Base-by-base conservation (phyloP, 257 asterid species). In the Lantana camara region DNA sequence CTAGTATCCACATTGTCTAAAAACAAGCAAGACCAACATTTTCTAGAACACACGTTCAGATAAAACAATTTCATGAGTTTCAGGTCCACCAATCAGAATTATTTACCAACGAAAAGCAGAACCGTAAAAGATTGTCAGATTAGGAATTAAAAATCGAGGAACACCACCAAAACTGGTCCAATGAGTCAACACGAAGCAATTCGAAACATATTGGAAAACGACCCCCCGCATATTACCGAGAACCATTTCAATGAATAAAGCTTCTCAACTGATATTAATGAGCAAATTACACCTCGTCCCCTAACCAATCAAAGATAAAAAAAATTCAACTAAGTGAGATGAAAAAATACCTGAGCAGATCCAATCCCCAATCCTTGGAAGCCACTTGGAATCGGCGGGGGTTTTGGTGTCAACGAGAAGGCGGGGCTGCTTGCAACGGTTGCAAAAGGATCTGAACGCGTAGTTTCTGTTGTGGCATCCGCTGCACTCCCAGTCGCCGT, bases 311-410 rank as follows among this genome's bases (percentile, higher is more conserved):
- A 45, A 9, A 49, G 29, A 19, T n/a, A n/a, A 34, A 20, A 44
- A 13, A 49, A 59, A 7, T 14, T 4, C 34, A 49, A 13, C 10
- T 20, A 48, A 30, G 23, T 23, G 41, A 40, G 3, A 52, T 37
- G 45, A 19, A 30, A 48, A 53, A 42, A 40, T 82, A 90, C 96
- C 95, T 19, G 90, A 70, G 79, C 97, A 90, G 82, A 90, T 88
- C 96, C 97, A 90, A 77, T 90, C 97, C 61, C 97, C 97, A 57
- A 90, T 82, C 34, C 97, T 93, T 23, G 97, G 97, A 64, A 85
- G 88, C 96, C 97, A 88, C 73, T 88, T 91, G 64, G 96, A 88
- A 79, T 88, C 88, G 58, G 86, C 77, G 10, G 96, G 96, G 57
- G 96, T 88, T 63, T 75, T 80, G 76, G 66, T 68, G 76, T 88